These are phyloP conservation scores for Mucor piriformis DNA, from an alignment of 371 early-diverging fungal species.

Conservation along the genomic window DNA sequence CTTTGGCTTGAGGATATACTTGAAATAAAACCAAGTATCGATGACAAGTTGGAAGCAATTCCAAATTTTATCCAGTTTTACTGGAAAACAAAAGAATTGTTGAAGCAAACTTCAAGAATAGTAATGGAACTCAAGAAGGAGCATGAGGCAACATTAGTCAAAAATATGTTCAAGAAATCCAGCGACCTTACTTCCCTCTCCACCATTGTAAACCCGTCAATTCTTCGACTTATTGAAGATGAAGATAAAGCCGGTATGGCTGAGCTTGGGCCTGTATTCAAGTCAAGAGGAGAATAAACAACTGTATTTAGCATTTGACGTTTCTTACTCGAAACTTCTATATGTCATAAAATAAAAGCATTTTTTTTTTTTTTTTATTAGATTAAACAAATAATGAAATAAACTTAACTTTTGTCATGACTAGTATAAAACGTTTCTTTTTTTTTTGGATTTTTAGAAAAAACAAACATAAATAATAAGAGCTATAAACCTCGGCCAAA, in stretches of 20 bases:
- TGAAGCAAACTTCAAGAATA: neutral
- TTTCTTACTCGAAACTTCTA: neutral
- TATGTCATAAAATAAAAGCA: neutral
- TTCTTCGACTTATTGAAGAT: constrained; percentile 15
- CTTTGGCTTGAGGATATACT: constrained; percentile 13
- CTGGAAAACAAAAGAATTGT: constrained; percentile 15
- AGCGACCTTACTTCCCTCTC: constrained; percentile 9
- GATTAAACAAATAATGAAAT: neutral
- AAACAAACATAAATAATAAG: neutral
- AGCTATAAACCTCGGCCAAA: neutral
- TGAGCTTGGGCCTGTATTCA: constrained; percentile 1
- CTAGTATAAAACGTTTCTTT: neutral
- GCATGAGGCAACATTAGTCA: constrained; percentile 10
- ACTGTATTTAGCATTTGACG: neutral
- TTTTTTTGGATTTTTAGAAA: neutral
- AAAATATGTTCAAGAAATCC: constrained; percentile 8
- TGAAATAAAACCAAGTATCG: constrained; percentile 10
- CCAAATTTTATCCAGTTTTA: constrained; percentile 12
- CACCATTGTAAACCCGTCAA: constrained; percentile 14
- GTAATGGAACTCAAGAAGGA: constrained; percentile 16
- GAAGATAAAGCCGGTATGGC: constrained; percentile 18
- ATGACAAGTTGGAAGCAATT: constrained; percentile 11
- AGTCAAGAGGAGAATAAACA: constrained; percentile 1
- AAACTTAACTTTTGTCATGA: neutral
- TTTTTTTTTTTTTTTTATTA: neutral